Evolutionary conservation across 768 basidiomycete genomes (phyloP).

Genomic region (Termitomyces sp.): DNA sequence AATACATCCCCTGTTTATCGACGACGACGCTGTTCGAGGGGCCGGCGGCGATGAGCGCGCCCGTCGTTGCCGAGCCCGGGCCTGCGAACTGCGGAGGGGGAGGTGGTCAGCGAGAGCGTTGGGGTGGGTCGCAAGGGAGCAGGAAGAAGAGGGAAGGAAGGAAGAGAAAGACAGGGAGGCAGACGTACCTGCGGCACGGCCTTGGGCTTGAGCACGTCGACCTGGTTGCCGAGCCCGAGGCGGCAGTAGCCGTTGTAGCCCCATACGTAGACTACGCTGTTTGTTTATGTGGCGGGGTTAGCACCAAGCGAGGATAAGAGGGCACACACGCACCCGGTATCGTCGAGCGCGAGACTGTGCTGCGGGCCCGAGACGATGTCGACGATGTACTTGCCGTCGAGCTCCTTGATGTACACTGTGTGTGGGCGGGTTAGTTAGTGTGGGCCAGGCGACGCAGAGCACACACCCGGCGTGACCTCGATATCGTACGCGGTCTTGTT

Average conservation of each 20-base stretch:
- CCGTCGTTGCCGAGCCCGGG: slow-evolving; percentile 62
- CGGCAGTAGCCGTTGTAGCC: slow-evolving; percentile 92
- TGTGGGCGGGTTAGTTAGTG: neutral
- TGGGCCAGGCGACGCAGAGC: no score
- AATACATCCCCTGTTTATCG: slow-evolving; percentile 84
- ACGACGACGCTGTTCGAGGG: slow-evolving; percentile 82
- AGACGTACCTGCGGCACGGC: slow-evolving; percentile 68
- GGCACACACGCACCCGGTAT: slow-evolving; percentile 63
- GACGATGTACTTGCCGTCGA: slow-evolving; percentile 74
- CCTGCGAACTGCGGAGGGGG: slow-evolving; percentile 59
- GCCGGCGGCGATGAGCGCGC: slow-evolving; percentile 66
- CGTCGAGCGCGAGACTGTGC: slow-evolving; percentile 80
- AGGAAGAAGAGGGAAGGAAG: neutral
- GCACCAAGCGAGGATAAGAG: no score
- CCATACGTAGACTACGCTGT: slow-evolving; percentile 78
- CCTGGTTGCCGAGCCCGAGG: slow-evolving; percentile 83
- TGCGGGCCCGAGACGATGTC: slow-evolving; percentile 86
- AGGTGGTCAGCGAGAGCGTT: no score
- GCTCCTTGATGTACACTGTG: slow-evolving; percentile 68
- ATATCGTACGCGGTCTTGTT: slow-evolving; percentile 84
- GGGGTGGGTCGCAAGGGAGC: no score
- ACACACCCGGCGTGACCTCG: slow-evolving; percentile 63
- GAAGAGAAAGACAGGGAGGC: neutral
- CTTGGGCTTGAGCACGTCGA: slow-evolving; percentile 77
- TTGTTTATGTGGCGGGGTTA: no score